A percentile compares a stretch with the other conserved stretches of the same genome.
Evolutionary conservation across 257 asterid species (phyloP).

Genomic region (Solanum sejunctum): DNA sequence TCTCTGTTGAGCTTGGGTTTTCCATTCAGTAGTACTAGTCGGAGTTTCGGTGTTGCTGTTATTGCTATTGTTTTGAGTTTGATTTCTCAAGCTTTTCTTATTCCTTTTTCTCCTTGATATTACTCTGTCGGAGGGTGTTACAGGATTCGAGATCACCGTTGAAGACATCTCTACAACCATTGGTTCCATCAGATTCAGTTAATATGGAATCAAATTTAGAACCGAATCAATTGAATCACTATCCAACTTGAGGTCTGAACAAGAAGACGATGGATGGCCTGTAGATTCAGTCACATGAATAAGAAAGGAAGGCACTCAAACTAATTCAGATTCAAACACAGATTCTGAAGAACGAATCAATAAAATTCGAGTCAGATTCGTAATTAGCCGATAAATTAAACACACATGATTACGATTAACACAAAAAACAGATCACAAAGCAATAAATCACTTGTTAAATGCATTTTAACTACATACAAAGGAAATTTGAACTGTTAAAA

Average conservation of each 20-base stretch:
- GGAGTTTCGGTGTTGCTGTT: neutral
- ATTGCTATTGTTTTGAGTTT: neutral
- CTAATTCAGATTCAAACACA: neutral
- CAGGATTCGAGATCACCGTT: neutral
- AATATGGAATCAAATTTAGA: neutral
- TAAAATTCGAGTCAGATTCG: neutral
- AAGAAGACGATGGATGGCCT: neutral
- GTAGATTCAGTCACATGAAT: constrained; percentile 1
- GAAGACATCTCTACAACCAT: neutral
- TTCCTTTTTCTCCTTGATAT: neutral
- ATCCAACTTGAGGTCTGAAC: neutral
- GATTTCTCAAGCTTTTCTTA: neutral
- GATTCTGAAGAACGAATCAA: neutral
- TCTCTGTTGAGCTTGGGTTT: constrained; percentile 67
- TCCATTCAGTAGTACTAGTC: constrained; percentile 24
- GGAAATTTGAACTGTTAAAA: neutral
- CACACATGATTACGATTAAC: neutral
- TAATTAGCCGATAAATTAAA: neutral
- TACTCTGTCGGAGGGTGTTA: neutral
- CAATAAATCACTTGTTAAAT: neutral
- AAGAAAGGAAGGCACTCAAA: neutral
- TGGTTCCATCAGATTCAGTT: neutral
- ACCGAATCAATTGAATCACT: neutral
- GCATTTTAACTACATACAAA: neutral
- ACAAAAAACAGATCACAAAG: neutral